Conservation (phyloP, 2,329 filamentous ascomycete genomes). For the Verticillium zaregamsianum region DNA sequence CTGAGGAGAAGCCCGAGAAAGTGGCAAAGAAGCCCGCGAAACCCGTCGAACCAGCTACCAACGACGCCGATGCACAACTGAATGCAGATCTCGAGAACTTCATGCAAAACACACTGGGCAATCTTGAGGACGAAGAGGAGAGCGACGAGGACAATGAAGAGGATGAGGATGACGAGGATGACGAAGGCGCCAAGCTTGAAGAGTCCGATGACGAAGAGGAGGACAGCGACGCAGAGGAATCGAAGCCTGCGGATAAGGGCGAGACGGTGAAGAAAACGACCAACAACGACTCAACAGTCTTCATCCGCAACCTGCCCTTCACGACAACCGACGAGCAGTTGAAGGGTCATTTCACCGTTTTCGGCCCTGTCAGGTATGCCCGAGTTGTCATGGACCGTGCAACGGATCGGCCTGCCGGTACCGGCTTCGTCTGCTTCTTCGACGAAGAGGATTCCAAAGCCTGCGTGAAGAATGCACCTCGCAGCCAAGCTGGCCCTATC, state of each 20-base stretch:
- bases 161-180: constrained; percentile 39
- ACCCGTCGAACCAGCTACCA: constrained; percentile 29
- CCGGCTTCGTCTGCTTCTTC: constrained; percentile 92
- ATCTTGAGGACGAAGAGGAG: constrained; percentile 53
- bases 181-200: constrained; percentile 22
- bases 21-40: constrained; percentile 15
- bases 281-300: constrained; percentile 74
- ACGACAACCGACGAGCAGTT: constrained; percentile 78
- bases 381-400: constrained; percentile 83
- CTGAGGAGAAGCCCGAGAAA: constrained; percentile 31
- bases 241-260: constrained; percentile 16
- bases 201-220: constrained; percentile 29
- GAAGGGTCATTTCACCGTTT: constrained; percentile 80
- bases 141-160: constrained; percentile 41
- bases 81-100: constrained; percentile 49
- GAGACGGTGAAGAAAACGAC: constrained; percentile 35
- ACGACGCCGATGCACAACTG: constrained; percentile 39
- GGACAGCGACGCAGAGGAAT: constrained; percentile 32
- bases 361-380: constrained; percentile 86
- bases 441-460: constrained; percentile 67
- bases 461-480: constrained; percentile 74
- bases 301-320: constrained; percentile 92
- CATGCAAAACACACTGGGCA: constrained; percentile 52
- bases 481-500: constrained; percentile 42
- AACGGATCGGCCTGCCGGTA: constrained; percentile 84